phyloP scores from a whole-genome alignment of 495 filamentous ascomycete genomes.

The Talaromyces wortmannii region DNA sequence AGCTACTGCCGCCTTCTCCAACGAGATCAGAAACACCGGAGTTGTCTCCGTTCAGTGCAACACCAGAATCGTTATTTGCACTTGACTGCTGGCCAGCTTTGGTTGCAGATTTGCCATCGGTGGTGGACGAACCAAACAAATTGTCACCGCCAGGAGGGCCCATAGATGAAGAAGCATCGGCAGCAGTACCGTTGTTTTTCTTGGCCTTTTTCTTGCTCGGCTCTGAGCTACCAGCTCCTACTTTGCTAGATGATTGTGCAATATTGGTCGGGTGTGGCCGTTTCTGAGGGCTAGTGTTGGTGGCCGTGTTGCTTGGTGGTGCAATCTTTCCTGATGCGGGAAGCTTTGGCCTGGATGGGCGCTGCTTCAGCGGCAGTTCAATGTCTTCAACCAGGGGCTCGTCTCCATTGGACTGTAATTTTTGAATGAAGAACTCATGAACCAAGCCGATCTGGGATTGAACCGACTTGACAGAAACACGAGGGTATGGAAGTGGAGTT shows the following conservation, averaged over 20 bases:
- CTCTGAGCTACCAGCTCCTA: slow-evolving; percentile 13
- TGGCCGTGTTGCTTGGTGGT: slow-evolving; percentile 19
- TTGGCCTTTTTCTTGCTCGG: slow-evolving; percentile 43
- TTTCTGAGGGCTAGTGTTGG: slow-evolving; percentile 69
- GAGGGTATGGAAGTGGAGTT: slow-evolving; percentile 65
- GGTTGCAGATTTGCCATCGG: not conserved
- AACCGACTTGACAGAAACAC: slow-evolving; percentile 73
- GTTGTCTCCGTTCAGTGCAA: not conserved
- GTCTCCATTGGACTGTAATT: slow-evolving; percentile 74
- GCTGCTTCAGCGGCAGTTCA: slow-evolving; percentile 85
- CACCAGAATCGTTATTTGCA: not conserved
- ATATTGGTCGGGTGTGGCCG: slow-evolving; percentile 47
- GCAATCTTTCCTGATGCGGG: slow-evolving; percentile 91
- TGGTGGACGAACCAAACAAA: not conserved
- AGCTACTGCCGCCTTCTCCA: not conserved
- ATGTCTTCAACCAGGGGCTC: slow-evolving; percentile 89
- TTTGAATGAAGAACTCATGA: slow-evolving; percentile 81
- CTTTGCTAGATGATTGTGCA: slow-evolving; percentile 15
- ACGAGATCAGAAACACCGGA: not conserved
- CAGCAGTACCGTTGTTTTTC: slow-evolving; percentile 34
- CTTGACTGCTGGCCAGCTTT: slow-evolving; percentile 1
- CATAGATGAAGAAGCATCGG: slow-evolving; percentile 8
- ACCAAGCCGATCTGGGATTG: slow-evolving; percentile 76
- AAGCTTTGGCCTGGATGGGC: slow-evolving; percentile 71
- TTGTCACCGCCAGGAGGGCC: not conserved